Evolutionary conservation across 805 yeast species (phyloP).

Genomic region (Nakazawaea anatomiae): DNA sequence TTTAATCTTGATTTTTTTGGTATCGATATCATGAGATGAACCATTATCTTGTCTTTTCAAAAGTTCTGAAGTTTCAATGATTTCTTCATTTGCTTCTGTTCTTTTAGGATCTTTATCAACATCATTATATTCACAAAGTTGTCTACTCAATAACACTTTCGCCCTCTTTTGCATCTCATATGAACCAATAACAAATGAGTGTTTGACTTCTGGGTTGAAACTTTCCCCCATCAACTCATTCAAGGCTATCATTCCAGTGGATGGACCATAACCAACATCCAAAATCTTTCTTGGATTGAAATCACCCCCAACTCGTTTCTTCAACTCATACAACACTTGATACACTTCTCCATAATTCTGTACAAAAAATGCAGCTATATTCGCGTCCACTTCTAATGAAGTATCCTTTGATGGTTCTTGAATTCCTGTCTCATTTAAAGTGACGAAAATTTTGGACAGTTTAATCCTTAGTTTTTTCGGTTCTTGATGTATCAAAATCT

Average conservation of each 20-base stretch:
- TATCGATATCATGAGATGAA: conserved; percentile 35
- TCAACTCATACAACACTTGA: conserved; percentile 63
- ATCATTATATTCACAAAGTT: conserved; percentile 39
- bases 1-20: conserved; percentile 45
- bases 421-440: conserved; percentile 45
- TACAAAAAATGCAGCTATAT: conserved; percentile 71
- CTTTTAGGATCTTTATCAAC: conserved; percentile 18
- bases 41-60: conserved; percentile 3
- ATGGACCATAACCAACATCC: conserved; percentile 88
- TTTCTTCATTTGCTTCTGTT: conserved; percentile 19
- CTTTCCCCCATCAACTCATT: conserved; percentile 73
- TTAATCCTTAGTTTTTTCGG: conserved; percentile 62
- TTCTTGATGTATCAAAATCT: conserved; percentile 51
- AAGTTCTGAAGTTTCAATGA: conserved; percentile 12
- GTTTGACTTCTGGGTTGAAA: conserved; percentile 57
- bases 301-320: conserved; percentile 43
- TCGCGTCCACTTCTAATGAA: conserved; percentile 64
- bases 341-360: conserved; percentile 72
- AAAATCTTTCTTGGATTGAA: conserved; percentile 66
- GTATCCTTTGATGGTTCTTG: conserved; percentile 35
- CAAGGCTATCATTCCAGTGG: conserved; percentile 82
- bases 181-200: conserved; percentile 66
- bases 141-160: conserved; percentile 67
- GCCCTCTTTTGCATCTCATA: conserved; percentile 77
- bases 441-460: conserved; percentile 32